Conservation (phyloP, 2,329 filamentous ascomycete genomes). For the Hymenoscyphus fraxineus region DNA sequence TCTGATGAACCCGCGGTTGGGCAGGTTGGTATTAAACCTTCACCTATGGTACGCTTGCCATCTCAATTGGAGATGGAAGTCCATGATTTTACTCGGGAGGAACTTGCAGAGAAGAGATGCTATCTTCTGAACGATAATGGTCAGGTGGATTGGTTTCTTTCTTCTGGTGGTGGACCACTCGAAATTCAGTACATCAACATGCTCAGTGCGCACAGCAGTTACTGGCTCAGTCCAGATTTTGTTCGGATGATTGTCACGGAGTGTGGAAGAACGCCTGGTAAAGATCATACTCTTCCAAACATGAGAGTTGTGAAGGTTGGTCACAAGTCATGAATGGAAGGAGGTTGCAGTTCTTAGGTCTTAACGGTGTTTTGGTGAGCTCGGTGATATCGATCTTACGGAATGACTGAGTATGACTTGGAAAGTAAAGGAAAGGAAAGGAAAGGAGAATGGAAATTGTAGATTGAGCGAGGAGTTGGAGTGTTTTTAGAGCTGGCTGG, state of each 20-base stretch:
- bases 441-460: background rate
- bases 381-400: background rate
- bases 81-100: slow-evolving; percentile 89
- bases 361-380: background rate
- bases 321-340: slow-evolving; percentile 16
- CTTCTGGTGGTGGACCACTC: slow-evolving; percentile 77
- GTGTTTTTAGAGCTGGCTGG: background rate
- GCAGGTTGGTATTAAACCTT: slow-evolving; percentile 28
- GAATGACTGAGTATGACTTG: background rate
- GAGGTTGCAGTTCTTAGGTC: background rate
- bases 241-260: slow-evolving; percentile 88
- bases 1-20: slow-evolving; percentile 38
- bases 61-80: slow-evolving; percentile 86
- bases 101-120: slow-evolving; percentile 85
- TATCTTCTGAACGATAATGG: slow-evolving; percentile 91
- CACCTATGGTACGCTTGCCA: slow-evolving; percentile 45
- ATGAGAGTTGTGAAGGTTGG: slow-evolving; percentile 55
- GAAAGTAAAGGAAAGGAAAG: background rate
- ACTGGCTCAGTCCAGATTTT: slow-evolving; percentile 86
- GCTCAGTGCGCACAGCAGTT: slow-evolving; percentile 90
- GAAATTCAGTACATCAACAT: slow-evolving; percentile 98
- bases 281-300: slow-evolving; percentile 51
- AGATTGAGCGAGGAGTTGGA: background rate
- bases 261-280: slow-evolving; percentile 71
- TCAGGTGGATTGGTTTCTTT: slow-evolving; percentile 87